These are phyloP conservation scores for Mayamaea pseudoterrestris DNA, from an alignment of 108 stramenopile species.

Conservation along the genomic window DNA sequence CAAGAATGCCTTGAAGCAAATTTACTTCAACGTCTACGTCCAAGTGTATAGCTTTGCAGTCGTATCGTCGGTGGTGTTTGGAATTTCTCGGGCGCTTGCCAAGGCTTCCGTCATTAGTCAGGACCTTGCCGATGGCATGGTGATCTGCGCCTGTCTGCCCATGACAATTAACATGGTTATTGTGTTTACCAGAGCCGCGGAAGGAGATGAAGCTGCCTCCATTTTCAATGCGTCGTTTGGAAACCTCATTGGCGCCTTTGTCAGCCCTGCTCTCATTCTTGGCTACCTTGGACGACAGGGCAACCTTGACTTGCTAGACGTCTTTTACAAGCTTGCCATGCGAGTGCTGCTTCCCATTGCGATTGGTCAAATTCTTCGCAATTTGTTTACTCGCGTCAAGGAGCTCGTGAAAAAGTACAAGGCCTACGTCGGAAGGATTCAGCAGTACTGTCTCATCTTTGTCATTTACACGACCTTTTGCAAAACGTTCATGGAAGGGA, in stretches of 20 bases:
- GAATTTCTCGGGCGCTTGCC: slow-evolving; percentile 36
- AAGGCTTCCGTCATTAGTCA: slow-evolving; percentile 19
- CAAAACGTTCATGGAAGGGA: slow-evolving; percentile 19
- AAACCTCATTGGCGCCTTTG: slow-evolving; percentile 55
- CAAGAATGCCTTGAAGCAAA: slow-evolving; percentile 48
- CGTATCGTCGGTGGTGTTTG: slow-evolving; percentile 48
- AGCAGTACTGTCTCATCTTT: slow-evolving; percentile 39
- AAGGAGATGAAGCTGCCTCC: slow-evolving; percentile 75
- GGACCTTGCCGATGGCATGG: slow-evolving; percentile 68
- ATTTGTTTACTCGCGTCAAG: slow-evolving; percentile 9
- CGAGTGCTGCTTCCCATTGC: slow-evolving; percentile 42
- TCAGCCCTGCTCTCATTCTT: slow-evolving; percentile 44
- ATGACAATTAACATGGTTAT: slow-evolving; percentile 77
- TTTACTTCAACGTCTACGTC: slow-evolving; percentile 62
- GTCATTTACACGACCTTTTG: slow-evolving; percentile 59
- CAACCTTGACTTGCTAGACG: slow-evolving; percentile 21
- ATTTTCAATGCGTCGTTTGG: slow-evolving; percentile 65
- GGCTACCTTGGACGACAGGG: slow-evolving; percentile 42
- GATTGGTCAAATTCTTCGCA: slow-evolving; percentile 46
- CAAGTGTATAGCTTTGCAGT: slow-evolving; percentile 66
- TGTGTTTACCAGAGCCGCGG: slow-evolving; percentile 62
- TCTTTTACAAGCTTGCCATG: slow-evolving; percentile 35
- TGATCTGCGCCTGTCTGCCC: slow-evolving; percentile 58
- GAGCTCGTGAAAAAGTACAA: slow-evolving; percentile 36
- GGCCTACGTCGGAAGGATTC: slow-evolving; percentile 22